phyloP scores from a whole-genome alignment of 257 asterid species.

The Striga asiatica region DNA sequence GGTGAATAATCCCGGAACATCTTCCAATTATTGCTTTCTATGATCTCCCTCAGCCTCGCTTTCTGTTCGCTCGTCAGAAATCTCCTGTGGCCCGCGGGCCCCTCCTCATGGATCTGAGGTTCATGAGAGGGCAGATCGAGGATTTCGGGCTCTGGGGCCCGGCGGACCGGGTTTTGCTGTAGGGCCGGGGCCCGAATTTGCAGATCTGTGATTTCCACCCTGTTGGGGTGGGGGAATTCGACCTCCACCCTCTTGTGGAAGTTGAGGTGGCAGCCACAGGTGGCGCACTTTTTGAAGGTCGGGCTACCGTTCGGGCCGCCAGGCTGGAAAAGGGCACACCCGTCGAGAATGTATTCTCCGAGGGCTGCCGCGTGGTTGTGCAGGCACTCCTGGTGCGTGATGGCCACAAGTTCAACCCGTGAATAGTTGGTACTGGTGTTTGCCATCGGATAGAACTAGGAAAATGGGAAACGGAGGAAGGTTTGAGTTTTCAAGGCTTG shows the following conservation, averaged over 20 bases:
- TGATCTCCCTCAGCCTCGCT: background rate
- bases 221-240: background rate
- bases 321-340: background rate
- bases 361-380: background rate
- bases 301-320: background rate
- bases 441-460: too few relatives aligned
- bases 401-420: too few relatives aligned
- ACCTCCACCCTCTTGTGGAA: background rate
- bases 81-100: background rate
- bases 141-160: background rate
- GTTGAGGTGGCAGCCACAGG: too few relatives aligned
- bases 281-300: too few relatives aligned
- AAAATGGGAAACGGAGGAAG: too few relatives aligned
- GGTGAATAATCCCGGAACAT: background rate
- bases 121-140: too few relatives aligned
- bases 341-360: background rate
- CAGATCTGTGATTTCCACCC: background rate
- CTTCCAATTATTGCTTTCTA: constrained; percentile 6
- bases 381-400: background rate
- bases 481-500: too few relatives aligned
- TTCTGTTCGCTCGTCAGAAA: background rate
- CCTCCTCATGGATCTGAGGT: too few relatives aligned
- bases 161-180: too few relatives aligned
- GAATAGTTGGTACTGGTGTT: too few relatives aligned
- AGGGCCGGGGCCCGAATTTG: background rate